phyloP scores from a whole-genome alignment of 1,139 yeast species.

The Hansenula anomala region DNA sequence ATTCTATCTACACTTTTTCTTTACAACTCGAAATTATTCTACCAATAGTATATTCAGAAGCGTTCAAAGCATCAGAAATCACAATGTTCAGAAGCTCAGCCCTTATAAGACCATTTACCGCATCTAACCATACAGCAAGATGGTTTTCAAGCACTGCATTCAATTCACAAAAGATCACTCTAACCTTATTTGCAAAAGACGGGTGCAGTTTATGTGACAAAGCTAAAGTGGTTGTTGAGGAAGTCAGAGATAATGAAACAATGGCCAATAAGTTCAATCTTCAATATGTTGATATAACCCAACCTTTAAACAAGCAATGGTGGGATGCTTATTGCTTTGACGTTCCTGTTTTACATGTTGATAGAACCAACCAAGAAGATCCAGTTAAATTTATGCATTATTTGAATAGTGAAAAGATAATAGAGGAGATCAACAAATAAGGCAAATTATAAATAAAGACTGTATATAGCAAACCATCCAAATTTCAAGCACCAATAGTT shows the following conservation, averaged over 20 bases:
- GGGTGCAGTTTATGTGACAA: conserved; percentile 75
- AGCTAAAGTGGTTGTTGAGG: conserved; percentile 52
- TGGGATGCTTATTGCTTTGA: conserved; percentile 83
- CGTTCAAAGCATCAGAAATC: too few relatives aligned
- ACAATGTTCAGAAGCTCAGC: neutral
- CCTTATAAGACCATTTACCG: neutral
- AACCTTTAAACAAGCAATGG: conserved; percentile 65
- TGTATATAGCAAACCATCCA: neutral
- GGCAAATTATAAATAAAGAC: neutral
- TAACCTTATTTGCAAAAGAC: conserved; percentile 73
- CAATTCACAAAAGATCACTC: conserved; percentile 12
- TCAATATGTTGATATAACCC: conserved; percentile 60
- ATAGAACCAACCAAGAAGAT: conserved; percentile 35
- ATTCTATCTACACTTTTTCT: too few relatives aligned
- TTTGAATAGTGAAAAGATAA: conserved; percentile 52
- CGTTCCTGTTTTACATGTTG: conserved; percentile 82
- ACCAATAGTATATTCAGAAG: too few relatives aligned
- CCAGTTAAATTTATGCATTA: conserved; percentile 75
- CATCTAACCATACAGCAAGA: neutral
- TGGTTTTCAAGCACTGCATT: neutral
- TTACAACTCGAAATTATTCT: too few relatives aligned
- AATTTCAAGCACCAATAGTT: neutral
- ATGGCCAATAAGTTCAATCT: conserved; percentile 30
- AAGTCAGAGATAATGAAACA: conserved; percentile 31
- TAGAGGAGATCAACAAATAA: conserved; percentile 37